Percentiles rank a stretch among this genome's conserved stretches.
Conservation (phyloP, 2,329 filamentous ascomycete species). For the Pestalotiopsis sp. region DNA sequence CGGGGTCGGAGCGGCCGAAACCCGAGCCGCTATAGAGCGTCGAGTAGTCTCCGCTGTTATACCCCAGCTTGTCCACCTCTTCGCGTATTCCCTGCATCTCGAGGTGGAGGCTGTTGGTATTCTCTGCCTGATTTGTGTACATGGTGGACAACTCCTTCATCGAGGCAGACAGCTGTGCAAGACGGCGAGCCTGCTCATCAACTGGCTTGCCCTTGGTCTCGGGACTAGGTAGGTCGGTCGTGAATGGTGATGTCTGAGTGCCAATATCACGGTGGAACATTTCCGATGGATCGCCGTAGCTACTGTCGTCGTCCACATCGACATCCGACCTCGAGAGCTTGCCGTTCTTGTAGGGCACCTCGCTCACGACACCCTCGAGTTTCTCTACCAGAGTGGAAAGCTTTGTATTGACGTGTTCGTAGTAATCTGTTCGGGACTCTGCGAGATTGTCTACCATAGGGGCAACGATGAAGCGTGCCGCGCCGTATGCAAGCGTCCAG, state of each 20-base stretch:
- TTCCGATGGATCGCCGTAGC: conserved; percentile 67
- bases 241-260: conserved; percentile 67
- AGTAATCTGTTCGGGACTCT: conserved; percentile 53
- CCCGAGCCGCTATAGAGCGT: conserved; percentile 39
- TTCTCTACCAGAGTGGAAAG: conserved; percentile 47
- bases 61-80: conserved; percentile 64
- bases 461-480: conserved; percentile 66
- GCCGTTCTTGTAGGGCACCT: conserved; percentile 48
- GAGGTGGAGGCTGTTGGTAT: conserved; percentile 51
- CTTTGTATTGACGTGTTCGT: conserved; percentile 45
- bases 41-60: conserved; percentile 39
- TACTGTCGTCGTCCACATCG: conserved; percentile 37
- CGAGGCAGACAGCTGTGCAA: conserved; percentile 42
- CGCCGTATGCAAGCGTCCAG: conserved; percentile 68
- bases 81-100: conserved; percentile 60
- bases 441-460: conserved; percentile 59
- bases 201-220: conserved; percentile 25
- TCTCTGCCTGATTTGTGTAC: conserved; percentile 44
- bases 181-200: conserved; percentile 40
- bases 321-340: conserved; percentile 21
- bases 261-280: conserved; percentile 81
- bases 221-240: conserved; percentile 35
- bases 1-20: conserved; percentile 48
- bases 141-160: conserved; percentile 44
- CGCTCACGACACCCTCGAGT: conserved; percentile 60